These are phyloP conservation scores for Trichocladium uniseriatum DNA, from an alignment of 495 filamentous ascomycete species.

Conservation along the genomic window DNA sequence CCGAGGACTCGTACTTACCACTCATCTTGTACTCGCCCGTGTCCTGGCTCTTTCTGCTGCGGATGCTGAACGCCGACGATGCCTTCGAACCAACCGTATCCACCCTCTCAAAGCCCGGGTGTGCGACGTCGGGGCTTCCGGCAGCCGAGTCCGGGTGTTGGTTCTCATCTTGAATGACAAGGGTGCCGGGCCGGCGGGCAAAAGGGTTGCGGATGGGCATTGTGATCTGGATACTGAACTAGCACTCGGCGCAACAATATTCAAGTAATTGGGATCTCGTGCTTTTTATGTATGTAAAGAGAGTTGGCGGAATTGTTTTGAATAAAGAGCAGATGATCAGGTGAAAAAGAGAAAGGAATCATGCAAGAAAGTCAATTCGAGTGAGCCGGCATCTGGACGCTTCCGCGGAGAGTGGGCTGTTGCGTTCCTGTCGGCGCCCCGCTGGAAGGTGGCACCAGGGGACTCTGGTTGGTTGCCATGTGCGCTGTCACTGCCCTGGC, in stretches of 20 bases:
- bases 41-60: constrained; percentile 45
- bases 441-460: constrained; percentile 5
- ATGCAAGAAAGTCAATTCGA: constrained; percentile 4
- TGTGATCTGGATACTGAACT: too few species aligned
- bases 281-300: too few species aligned
- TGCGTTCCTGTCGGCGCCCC: constrained; percentile 1
- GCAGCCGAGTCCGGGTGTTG: constrained; percentile 34
- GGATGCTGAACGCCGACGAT: constrained; percentile 54
- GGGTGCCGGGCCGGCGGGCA: constrained; percentile 45
- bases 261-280: too few species aligned
- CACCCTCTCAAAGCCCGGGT: constrained; percentile 44
- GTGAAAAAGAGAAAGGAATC: background rate
- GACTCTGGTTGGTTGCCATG: constrained; percentile 1
- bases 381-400: background rate
- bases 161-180: constrained; percentile 45
- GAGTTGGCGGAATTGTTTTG: too few species aligned
- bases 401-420: background rate
- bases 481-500: background rate
- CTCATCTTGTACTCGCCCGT: constrained; percentile 74
- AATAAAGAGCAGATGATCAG: too few species aligned
- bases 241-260: too few species aligned
- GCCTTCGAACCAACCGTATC: constrained; percentile 47
- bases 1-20: constrained; percentile 41
- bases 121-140: constrained; percentile 18
- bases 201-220: constrained; percentile 80